These are phyloP conservation scores for Setaria italica DNA, from an alignment of 202 grass and related monocot genomes.

Conservation along the genomic window DNA sequence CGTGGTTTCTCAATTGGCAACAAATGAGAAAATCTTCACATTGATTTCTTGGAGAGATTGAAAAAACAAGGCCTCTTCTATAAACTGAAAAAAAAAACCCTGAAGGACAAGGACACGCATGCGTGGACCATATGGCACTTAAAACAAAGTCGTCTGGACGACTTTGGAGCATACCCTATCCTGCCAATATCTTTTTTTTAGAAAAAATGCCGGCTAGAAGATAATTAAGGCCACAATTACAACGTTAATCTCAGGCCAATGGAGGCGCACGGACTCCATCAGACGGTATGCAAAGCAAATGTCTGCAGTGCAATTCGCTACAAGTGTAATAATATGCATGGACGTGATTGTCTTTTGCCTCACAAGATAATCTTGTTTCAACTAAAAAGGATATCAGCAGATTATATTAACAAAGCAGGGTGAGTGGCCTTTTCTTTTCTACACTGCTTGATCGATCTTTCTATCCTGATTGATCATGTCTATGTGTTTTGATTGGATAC, in stretches of 20 bases:
- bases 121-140: too few relatives aligned
- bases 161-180: not conserved
- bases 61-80: too few relatives aligned
- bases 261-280: not conserved
- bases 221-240: not conserved
- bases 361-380: conserved; percentile 16
- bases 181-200: not conserved
- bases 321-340: not conserved
- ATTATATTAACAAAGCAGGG: not conserved
- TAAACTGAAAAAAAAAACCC: too few relatives aligned
- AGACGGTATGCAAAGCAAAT: conserved; percentile 1
- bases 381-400: not conserved
- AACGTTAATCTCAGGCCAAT: not conserved
- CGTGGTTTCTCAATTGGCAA: not conserved
- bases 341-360: not conserved
- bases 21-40: not conserved
- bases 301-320: not conserved
- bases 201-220: not conserved
- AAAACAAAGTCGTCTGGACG: not conserved
- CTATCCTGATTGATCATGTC: conserved; percentile 33
- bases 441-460: conserved; percentile 9
- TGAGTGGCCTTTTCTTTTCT: conserved; percentile 6
- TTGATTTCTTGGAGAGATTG: not conserved
- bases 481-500: conserved; percentile 24
- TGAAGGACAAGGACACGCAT: too few relatives aligned